Evolutionary conservation across 1,284 basidiomycete species (phyloP).

Genomic region (Takashimella tepidaria): DNA sequence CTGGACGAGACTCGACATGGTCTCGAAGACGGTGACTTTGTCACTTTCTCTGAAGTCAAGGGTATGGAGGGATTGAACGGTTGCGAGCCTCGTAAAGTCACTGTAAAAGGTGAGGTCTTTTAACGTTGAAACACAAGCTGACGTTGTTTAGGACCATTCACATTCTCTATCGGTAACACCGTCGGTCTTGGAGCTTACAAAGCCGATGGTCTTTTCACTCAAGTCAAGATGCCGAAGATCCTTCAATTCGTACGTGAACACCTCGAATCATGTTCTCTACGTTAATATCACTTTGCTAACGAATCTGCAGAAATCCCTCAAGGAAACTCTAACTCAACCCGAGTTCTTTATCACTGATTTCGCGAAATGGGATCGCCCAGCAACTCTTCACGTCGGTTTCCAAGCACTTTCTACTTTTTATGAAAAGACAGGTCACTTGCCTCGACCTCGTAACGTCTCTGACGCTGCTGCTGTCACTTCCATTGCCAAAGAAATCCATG

Average conservation of each 20-base stretch:
- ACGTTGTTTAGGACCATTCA: slow-evolving; percentile 65
- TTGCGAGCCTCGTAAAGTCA: slow-evolving; percentile 83
- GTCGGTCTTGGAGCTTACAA: slow-evolving; percentile 72
- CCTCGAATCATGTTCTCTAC: background rate
- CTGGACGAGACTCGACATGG: slow-evolving; percentile 97
- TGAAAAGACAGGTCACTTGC: slow-evolving; percentile 64
- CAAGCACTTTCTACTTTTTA: slow-evolving; percentile 85
- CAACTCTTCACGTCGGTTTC: slow-evolving; percentile 88
- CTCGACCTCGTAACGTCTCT: slow-evolving; percentile 73
- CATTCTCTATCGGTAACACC: slow-evolving; percentile 90
- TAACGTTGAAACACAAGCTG: slow-evolving; percentile 56
- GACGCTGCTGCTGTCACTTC: slow-evolving; percentile 71
- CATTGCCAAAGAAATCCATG: slow-evolving; percentile 67
- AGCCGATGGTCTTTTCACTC: slow-evolving; percentile 90
- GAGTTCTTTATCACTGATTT: slow-evolving; percentile 96
- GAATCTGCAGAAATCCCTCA: slow-evolving; percentile 75
- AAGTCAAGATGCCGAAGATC: slow-evolving; percentile 98
- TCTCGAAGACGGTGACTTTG: slow-evolving; percentile 95
- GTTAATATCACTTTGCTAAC: background rate
- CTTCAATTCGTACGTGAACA: slow-evolving; percentile 71
- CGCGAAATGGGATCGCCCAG: slow-evolving; percentile 92
- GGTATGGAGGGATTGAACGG: slow-evolving; percentile 90
- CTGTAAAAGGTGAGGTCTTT: slow-evolving; percentile 82
- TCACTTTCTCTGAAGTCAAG: slow-evolving; percentile 95
- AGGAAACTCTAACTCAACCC: slow-evolving; percentile 75